These are phyloP conservation scores for Metschnikowia proteae DNA, from an alignment of 805 yeast genomes.

Conservation along the genomic window DNA sequence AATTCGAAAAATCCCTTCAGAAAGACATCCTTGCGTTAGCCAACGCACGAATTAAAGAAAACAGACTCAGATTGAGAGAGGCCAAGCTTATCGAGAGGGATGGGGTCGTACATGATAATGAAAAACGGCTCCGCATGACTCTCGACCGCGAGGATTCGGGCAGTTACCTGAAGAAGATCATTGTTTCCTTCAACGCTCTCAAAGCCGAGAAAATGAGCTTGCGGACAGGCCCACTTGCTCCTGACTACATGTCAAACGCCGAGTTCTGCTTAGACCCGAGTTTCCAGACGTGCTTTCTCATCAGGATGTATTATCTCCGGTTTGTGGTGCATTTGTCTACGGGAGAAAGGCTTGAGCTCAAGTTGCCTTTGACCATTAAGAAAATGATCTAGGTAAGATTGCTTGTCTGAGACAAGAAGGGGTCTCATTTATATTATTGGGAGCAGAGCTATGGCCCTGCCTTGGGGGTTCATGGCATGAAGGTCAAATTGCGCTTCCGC, in stretches of 20 bases:
- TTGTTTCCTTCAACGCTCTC: slow-evolving; percentile 25
- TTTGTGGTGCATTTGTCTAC: slow-evolving; percentile 20
- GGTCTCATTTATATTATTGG: too few species aligned
- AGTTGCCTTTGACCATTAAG: slow-evolving; percentile 22
- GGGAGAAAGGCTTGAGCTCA: slow-evolving; percentile 21
- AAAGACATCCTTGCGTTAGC: slow-evolving; percentile 33
- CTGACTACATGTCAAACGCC: slow-evolving; percentile 15
- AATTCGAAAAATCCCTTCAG: slow-evolving; percentile 26
- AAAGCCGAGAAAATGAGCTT: slow-evolving; percentile 21
- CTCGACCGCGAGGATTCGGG: slow-evolving; percentile 13
- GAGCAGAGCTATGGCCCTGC: too few species aligned
- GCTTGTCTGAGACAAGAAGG: too few species aligned
- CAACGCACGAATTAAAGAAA: slow-evolving; percentile 27
- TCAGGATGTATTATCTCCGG: slow-evolving; percentile 34
- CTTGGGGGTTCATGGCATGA: too few species aligned
- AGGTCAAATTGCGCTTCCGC: too few species aligned
- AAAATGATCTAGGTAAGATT: neutral
- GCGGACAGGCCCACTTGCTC: slow-evolving; percentile 5
- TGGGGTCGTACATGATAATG: slow-evolving; percentile 18
- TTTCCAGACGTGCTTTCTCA: slow-evolving; percentile 34
- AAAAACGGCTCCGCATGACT: neutral
- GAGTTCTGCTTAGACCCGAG: slow-evolving; percentile 37
- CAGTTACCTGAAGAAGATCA: slow-evolving; percentile 21
- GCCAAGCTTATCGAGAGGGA: slow-evolving; percentile 17
- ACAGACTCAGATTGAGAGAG: slow-evolving; percentile 23